Conservation (phyloP, 2,329 filamentous ascomycete genomes). For the Penicillium rolfsii region DNA sequence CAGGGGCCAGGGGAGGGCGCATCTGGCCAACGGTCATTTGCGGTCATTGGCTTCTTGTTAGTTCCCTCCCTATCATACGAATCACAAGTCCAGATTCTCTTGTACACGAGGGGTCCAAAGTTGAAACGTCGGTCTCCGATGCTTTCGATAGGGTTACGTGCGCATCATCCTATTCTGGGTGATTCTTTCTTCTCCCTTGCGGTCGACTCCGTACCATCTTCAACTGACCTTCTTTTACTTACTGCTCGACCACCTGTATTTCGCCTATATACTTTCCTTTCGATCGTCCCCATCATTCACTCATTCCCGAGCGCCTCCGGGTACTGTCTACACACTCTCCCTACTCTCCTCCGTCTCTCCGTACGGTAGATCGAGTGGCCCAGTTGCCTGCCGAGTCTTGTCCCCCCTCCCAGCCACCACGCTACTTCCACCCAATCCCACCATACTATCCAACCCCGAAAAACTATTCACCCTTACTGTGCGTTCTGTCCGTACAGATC, state of each 20-base stretch:
- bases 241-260: not conserved
- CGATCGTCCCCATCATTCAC: not conserved
- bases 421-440: not conserved
- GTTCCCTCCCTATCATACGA: not conserved
- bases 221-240: not conserved
- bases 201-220: not conserved
- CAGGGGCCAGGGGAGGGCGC: not conserved
- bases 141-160: not conserved
- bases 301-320: not conserved
- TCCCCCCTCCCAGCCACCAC: constrained; percentile 2
- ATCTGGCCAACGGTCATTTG: constrained; percentile 1
- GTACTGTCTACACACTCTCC: not conserved
- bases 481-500: not conserved
- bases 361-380: not conserved
- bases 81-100: not conserved
- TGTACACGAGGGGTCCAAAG: not conserved
- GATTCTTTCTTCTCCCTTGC: not conserved
- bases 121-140: constrained; percentile 2
- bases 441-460: not conserved
- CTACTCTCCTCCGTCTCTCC: not conserved
- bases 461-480: not conserved
- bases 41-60: constrained; percentile 1
- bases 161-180: not conserved
- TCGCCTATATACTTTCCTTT: not conserved
- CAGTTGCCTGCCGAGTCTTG: constrained; percentile 1